Evolutionary conservation across 1,284 basidiomycete genomes (phyloP).

Genomic region (Hemileia vastatrix): DNA sequence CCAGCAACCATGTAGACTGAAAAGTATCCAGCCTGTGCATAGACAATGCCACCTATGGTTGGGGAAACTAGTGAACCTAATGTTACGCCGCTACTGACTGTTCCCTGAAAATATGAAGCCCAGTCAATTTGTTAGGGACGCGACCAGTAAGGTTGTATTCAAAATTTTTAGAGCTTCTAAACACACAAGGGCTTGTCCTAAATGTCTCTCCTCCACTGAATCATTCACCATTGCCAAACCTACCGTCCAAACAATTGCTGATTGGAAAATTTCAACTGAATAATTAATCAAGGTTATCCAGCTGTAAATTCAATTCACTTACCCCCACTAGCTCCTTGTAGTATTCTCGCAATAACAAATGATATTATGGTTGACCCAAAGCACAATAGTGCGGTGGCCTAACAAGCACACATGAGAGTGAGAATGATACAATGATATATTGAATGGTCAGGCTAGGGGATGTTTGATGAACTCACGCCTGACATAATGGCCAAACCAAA

Average conservation of each 20-base stretch:
- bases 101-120: constrained; percentile 5
- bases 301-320: no score
- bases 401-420: background rate
- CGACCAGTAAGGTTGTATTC: background rate
- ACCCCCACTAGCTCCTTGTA: constrained; percentile 21
- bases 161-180: background rate
- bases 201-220: constrained; percentile 3
- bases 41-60: constrained; percentile 16
- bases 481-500: constrained; percentile 4
- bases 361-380: constrained; percentile 6
- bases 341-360: constrained; percentile 9
- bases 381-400: constrained; percentile 16
- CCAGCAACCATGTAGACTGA: constrained; percentile 14
- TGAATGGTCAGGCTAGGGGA: background rate
- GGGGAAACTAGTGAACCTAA: constrained; percentile 10
- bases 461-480: constrained; percentile 5
- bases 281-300: background rate
- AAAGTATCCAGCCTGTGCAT: constrained; percentile 15
- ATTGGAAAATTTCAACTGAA: background rate
- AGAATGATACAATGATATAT: background rate
- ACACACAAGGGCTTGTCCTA: constrained; percentile 16
- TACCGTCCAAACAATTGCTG: constrained; percentile 22
- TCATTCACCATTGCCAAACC: constrained; percentile 20
- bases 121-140: background rate
- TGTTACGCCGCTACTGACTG: constrained; percentile 8